Evolutionary conservation across 1,284 basidiomycete genomes (phyloP), one percentile per base, ranked within the genome.

Genomic region (Ceratobasidium sp.): DNA sequence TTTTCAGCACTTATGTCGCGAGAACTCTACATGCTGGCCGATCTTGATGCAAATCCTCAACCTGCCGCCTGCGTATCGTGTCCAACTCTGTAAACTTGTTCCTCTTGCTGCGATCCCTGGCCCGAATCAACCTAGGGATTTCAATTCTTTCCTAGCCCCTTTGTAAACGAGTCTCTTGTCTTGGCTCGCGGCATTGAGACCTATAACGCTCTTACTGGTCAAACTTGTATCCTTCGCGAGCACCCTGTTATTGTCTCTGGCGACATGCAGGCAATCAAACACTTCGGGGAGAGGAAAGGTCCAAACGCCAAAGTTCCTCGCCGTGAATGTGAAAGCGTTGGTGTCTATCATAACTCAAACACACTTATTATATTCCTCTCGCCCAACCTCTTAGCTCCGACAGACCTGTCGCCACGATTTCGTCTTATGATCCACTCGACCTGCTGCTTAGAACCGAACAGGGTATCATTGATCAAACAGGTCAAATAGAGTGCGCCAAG

Each of bases 31-130:
- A 10, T 73, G 65, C 0, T 88, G 86, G 87, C 87, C 87, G 0
- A 78, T 88, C 14, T 82, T 89, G 52, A 59, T 87, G 2, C 84
- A 86, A 80, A 85, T 86, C 79, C 86, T 86, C 80, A 87, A 85
- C 68, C 82, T 88, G 4, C 83, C 84, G 18, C 85, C 87, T n/a
- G 82, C 85, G 20, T 79, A 82, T 20, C 81, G 81, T 14, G 83
- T 85, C 75, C 84, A 83, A 65, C 80, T 83, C 3, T 68, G 83
- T 6, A 79, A 86, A 74, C 82, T 86, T 16, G 70, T 88, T 0
- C 81, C 80, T 23, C 68, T 87, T 23, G 86, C 86, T 8, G 81
- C 87, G 14, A 85, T 88, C 57, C 87, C 87, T 0, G 87, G 87
- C 0, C 88, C 87, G 0, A 86, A 85, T 30, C 86, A 86, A 69